These are phyloP conservation scores for Camellia lanceoleosa DNA, from an alignment of 148 eudicot genomes.

Conservation along the genomic window DNA sequence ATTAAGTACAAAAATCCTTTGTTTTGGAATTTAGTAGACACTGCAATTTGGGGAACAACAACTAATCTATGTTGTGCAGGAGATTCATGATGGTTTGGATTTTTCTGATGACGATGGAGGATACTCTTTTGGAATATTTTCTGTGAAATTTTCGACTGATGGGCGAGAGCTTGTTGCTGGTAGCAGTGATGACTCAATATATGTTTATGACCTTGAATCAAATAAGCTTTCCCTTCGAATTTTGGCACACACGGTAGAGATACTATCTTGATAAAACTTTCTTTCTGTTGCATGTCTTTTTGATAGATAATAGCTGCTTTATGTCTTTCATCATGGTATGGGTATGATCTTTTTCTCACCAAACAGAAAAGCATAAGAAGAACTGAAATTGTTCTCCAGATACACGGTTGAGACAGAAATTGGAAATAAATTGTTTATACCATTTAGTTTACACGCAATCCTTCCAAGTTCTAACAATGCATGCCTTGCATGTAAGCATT, in stretches of 20 bases:
- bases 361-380: too few relatives aligned
- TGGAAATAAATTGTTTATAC: too few relatives aligned
- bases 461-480: too few relatives aligned
- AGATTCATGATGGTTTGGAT: constrained; percentile 79
- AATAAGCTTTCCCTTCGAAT: constrained; percentile 53
- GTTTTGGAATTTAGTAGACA: constrained; percentile 1
- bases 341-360: too few relatives aligned
- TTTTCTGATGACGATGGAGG: constrained; percentile 52
- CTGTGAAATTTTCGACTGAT: constrained; percentile 78
- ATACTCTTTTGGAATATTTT: constrained; percentile 62
- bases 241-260: constrained; percentile 65
- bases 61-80: constrained; percentile 35
- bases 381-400: too few relatives aligned
- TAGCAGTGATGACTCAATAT: constrained; percentile 61
- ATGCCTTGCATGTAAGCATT: too few relatives aligned
- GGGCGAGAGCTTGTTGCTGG: constrained; percentile 87
- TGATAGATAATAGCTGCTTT: too few relatives aligned
- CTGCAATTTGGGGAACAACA: too few relatives aligned
- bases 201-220: constrained; percentile 71
- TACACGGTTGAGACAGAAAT: too few relatives aligned
- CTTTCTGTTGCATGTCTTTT: too few relatives aligned
- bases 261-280: background rate
- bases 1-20: constrained; percentile 33
- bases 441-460: too few relatives aligned
- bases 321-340: too few relatives aligned